Conservation (phyloP, 1,284 basidiomycete genomes). For the Lentinula novae-zelandiae region DNA sequence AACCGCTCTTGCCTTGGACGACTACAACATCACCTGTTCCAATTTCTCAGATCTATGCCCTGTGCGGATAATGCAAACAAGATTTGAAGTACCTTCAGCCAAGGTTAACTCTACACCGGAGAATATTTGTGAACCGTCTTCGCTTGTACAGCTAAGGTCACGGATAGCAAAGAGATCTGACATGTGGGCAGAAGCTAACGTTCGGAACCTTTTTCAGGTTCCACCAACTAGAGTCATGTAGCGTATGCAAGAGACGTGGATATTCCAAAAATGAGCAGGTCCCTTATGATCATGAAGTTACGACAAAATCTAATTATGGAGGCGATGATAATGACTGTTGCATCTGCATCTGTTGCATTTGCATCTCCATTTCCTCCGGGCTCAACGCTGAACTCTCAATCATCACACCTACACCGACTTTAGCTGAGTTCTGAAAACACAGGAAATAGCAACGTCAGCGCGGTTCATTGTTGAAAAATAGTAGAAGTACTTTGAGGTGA, state of each 20-base stretch:
- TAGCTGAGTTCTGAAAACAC: slow-evolving; percentile 74
- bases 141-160: slow-evolving; percentile 39
- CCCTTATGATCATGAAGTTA: slow-evolving; percentile 5
- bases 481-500: slow-evolving; percentile 81
- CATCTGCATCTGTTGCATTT: slow-evolving; percentile 16
- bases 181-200: not conserved
- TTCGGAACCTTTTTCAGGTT: not conserved
- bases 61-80: not conserved
- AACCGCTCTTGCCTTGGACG: slow-evolving; percentile 72
- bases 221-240: not conserved
- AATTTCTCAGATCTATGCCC: not conserved
- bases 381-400: slow-evolving; percentile 81
- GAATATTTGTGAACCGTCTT: slow-evolving; percentile 48
- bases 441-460: slow-evolving; percentile 4
- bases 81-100: slow-evolving; percentile 39
- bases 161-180: slow-evolving; percentile 15
- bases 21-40: slow-evolving; percentile 59
- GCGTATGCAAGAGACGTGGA: not conserved
- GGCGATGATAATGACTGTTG: slow-evolving; percentile 38
- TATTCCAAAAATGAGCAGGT: not conserved
- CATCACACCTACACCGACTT: slow-evolving; percentile 96
- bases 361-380: slow-evolving; percentile 70
- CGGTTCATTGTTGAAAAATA: not conserved
- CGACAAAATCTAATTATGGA: slow-evolving; percentile 28
- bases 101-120: slow-evolving; percentile 56